Base-by-base conservation (phyloP, 495 filamentous ascomycete genomes). In the Penicillium antarcticum region DNA sequence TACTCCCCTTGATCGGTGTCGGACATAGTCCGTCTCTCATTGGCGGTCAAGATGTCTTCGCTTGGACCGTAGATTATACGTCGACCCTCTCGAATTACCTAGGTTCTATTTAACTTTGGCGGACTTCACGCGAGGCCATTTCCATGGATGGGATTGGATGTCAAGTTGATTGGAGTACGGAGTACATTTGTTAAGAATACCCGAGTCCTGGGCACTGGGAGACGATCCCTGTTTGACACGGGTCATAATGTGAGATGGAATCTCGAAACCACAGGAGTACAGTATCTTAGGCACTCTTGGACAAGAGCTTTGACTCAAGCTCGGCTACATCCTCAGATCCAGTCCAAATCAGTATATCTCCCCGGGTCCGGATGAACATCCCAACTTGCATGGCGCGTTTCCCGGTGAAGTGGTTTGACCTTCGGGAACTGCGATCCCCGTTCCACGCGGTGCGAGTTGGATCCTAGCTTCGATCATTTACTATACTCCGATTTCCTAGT, bases 151-250 rank as follows among this genome's bases (percentile, higher is more conserved):
- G 35, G 17, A 43, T 19, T 45, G 39, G 29, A 23, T 6, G 8
- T 32, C 10, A 16, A 14, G n/a, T 14, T 32, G 17, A 44, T 44
- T 16, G 1, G 2, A 11, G 33, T 40, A 48, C 24, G 36, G 36
- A 8, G 36, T 39, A 39, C 5, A 9, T 24, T 13, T 6, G 11
- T 35, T 54, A 53, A 48, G 37, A 39, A 44, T 45, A 47, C 49
- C 55, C 55, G 48, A 48, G 52, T 39, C 42, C 34, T 50, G 16
- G 59, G 48, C 53, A 42, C 34, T 46, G 48, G 56, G 23, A 47
- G 33, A 14, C 14, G 45, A 57, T 57, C 47, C 39, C 44, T 37
- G 44, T 34, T 21, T 29, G 35, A 36, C 45, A 24, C 14, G 19
- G 47, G 18, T 24, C 46, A 33, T 11, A 39, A 33, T 36, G 17